Base-by-base conservation (phyloP, 345 rosid species). In the Gynandropsis gynandra region DNA sequence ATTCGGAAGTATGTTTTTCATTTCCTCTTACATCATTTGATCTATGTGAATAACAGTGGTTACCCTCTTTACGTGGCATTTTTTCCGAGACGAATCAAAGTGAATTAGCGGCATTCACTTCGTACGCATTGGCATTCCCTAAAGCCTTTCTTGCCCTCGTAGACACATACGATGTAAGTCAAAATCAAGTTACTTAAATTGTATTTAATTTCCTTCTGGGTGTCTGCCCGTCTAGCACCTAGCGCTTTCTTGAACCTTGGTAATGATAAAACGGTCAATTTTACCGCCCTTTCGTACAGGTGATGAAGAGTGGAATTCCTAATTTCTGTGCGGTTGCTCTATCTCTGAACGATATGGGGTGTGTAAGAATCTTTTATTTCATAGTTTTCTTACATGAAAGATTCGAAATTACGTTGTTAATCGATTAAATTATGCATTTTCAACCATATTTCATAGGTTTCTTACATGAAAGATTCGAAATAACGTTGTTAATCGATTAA, bases 41-140 rank as follows among this genome's bases (percentile, higher is more conserved):
- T 24, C 5, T 24, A 5, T 24, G 29, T 24, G 29, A 24, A 24
- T 24, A 5, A 24, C 29, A 24, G 29, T 24, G 5, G 2, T 24
- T 87, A 39, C 75, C 72, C 7, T 58, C 82, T 38, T 71, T 80
- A 4, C 52, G 60, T 52, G 78, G 78, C 36, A 45, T 50, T 62
- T 85, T 85, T 68, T 87, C 88, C 46, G 94, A 88, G 76, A 92
- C 97, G 56, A 92, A 92, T 75, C 86, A 79, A 73, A 87, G 99
- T 47, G 98, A 92, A 74, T 81, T 93, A 18, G 83, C 81, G 53
- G 95, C 97, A 16, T 93, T 93, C 69, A 80, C 68, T 29, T 85
- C 95, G 35, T 93, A 83, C 73, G 99, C 99, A 35, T 59, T 88
- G 73, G 95, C 99, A n/a, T 93, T 93, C 72, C 99, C 99, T 33